A percentile compares a stretch with the other conserved stretches of the same genome.
Conservation (phyloP, 202 grass and related monocot species). For the Dendrocalamus latiflorus region DNA sequence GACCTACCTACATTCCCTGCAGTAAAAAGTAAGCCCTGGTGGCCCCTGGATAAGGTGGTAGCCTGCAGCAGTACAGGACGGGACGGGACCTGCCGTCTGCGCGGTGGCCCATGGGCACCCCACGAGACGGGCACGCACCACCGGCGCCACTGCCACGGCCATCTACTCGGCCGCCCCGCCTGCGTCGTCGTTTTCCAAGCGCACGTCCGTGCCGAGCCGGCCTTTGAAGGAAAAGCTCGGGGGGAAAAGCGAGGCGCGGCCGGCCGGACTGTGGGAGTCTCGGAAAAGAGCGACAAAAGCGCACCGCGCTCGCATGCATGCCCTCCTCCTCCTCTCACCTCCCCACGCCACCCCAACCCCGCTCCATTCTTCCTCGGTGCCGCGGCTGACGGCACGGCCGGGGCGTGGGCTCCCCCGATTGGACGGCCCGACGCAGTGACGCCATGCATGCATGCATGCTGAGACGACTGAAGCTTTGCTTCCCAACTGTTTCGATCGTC, state of each 20-base stretch:
- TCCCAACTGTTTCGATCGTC: background rate
- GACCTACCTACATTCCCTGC: constrained; percentile 8
- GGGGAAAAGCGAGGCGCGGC: background rate
- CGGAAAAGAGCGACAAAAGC: constrained; percentile 35
- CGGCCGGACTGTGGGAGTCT: too few species aligned
- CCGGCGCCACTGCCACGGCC: background rate
- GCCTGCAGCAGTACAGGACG: background rate
- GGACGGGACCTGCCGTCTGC: constrained; percentile 25
- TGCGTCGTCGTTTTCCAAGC: constrained; percentile 36
- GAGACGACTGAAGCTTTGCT: background rate
- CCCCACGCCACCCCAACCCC: background rate
- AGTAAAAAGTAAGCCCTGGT: background rate
- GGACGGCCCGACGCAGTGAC: background rate
- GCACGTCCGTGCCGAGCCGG: constrained; percentile 4
- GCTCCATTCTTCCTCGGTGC: background rate
- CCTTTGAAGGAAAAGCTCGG: background rate
- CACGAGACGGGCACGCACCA: too few species aligned
- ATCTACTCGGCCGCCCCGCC: background rate
- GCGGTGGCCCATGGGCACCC: background rate
- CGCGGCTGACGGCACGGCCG: background rate
- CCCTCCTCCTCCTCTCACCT: background rate
- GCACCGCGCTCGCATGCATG: constrained; percentile 29
- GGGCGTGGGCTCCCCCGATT: background rate
- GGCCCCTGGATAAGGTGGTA: background rate
- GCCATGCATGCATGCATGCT: constrained; percentile 3